phyloP scores from a whole-genome alignment of 805 yeast species.

The Cyberlindnera subsufficiens region DNA sequence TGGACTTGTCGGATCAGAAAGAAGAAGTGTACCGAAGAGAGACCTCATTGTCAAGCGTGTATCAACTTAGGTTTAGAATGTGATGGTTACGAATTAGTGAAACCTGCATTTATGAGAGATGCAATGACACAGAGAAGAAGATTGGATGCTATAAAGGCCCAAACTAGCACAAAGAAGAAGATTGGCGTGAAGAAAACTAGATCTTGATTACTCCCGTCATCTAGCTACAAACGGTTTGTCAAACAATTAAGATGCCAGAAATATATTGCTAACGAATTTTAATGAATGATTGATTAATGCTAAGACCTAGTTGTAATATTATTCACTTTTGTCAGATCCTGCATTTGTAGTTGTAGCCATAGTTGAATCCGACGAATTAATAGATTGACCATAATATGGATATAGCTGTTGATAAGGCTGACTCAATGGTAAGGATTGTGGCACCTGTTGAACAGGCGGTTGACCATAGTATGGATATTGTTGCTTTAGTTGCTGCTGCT shows the following conservation, averaged over 20 bases:
- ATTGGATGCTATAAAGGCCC: slow-evolving; percentile 45
- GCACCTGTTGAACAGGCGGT: not conserved
- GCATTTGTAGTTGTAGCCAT: not conserved
- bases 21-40: slow-evolving; percentile 65
- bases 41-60: slow-evolving; percentile 58
- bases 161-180: slow-evolving; percentile 35
- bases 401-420: not conserved
- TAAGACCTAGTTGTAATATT: no score
- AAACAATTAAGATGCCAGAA: not conserved
- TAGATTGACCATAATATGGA: not conserved
- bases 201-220: not conserved
- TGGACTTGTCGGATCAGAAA: slow-evolving; percentile 76
- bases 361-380: not conserved
- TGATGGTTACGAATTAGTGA: slow-evolving; percentile 43
- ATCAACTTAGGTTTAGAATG: slow-evolving; percentile 48
- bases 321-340: no score
- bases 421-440: not conserved
- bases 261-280: not conserved
- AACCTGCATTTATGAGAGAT: slow-evolving; percentile 52
- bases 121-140: slow-evolving; percentile 35
- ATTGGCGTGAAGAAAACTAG: slow-evolving; percentile 27
- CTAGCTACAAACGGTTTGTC: not conserved
- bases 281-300: not conserved
- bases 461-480: not conserved
- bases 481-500: not conserved